phyloP scores from a whole-genome alignment of 345 rosid genomes.

The Syzygium jambos region DNA sequence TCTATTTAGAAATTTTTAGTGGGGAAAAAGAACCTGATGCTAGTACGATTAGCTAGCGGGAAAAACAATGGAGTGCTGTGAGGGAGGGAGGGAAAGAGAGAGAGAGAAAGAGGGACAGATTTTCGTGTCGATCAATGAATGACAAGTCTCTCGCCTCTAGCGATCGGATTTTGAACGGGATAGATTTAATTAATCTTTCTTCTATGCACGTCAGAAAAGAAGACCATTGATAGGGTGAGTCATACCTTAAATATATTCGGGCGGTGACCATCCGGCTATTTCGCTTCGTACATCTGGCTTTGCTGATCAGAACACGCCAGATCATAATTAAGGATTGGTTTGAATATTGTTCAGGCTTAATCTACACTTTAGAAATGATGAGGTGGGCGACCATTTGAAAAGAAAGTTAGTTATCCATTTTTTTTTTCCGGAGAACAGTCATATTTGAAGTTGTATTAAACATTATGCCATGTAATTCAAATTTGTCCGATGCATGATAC shows the following conservation, averaged over 20 bases:
- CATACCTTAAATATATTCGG: not conserved
- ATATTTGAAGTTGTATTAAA: not conserved
- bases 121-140: not conserved
- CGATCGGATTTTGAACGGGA: not conserved
- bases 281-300: not conserved
- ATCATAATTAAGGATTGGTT: not conserved
- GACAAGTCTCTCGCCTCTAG: not conserved
- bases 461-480: not conserved
- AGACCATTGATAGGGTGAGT: not conserved
- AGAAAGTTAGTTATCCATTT: not conserved
- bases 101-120: not conserved
- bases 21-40: not conserved
- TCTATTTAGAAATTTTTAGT: not conserved
- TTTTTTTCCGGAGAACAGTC: not conserved
- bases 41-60: not conserved
- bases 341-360: not conserved
- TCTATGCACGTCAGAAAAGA: not conserved
- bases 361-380: not conserved
- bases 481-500: not conserved
- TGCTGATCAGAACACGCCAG: not conserved
- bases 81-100: not conserved
- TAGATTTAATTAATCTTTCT: not conserved
- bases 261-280: not conserved
- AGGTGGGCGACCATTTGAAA: not conserved
- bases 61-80: not conserved